Conservation (phyloP, 1,139 yeast species). For the Entelexis paramagnoliae region DNA sequence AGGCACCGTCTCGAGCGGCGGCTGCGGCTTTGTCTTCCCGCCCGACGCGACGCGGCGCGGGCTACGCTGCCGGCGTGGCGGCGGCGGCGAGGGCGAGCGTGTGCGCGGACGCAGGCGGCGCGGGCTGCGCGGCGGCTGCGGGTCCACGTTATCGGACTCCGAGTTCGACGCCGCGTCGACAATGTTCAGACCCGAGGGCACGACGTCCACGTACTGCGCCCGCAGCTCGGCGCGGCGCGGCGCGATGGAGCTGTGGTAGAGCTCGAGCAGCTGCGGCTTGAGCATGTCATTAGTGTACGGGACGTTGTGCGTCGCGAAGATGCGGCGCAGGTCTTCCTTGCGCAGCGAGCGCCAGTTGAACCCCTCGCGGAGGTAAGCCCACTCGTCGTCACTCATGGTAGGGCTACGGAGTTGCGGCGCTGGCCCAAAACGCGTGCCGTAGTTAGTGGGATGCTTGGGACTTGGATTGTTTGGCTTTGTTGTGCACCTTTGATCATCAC, state of each 20-base stretch:
- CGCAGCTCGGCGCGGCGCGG: slow-evolving; percentile 36
- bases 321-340: slow-evolving; percentile 53
- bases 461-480: not conserved
- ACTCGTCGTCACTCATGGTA: slow-evolving; percentile 20
- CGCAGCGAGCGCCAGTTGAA: slow-evolving; percentile 55
- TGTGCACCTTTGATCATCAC: slow-evolving; percentile 4
- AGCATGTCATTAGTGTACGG: slow-evolving; percentile 44
- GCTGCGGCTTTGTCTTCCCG: not conserved
- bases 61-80: slow-evolving; percentile 2
- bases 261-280: slow-evolving; percentile 47
- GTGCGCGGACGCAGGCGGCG: slow-evolving; percentile 3
- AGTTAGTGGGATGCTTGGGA: not conserved
- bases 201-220: slow-evolving; percentile 26
- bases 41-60: slow-evolving; percentile 5
- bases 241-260: slow-evolving; percentile 43
- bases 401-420: no score
- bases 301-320: slow-evolving; percentile 50
- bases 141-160: slow-evolving; percentile 1
- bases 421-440: not conserved
- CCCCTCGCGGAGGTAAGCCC: slow-evolving; percentile 30
- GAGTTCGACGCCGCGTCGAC: slow-evolving; percentile 14
- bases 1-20: slow-evolving; percentile 2
- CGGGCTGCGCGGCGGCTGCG: slow-evolving; percentile 4
- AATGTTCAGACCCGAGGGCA: slow-evolving; percentile 29
- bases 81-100: slow-evolving; percentile 4